Base-by-base conservation (phyloP, 805 yeast species). In the Barnettozyma wickerhamii region DNA sequence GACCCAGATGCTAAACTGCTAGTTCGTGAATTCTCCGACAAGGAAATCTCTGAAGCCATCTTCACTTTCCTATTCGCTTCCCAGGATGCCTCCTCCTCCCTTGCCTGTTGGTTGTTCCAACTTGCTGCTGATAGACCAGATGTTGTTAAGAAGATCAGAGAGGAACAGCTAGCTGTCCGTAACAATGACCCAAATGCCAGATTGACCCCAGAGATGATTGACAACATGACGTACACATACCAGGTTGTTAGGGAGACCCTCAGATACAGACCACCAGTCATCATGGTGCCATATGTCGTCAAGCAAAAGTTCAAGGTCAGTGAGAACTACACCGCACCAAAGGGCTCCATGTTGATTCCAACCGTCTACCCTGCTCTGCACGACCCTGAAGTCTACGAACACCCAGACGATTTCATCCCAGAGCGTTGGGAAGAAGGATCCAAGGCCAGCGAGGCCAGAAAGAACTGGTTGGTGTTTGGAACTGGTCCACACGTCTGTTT, bases 71-170 rank as follows among this genome's bases (percentile, higher is more conserved):
- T 93, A 63, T 93, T 93, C 64, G 99, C 99, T 6, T 85, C 96
- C 5, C 99, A 93, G 68, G 99, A 93, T 66, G 99, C 99, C 19
- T 85, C 96, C 7, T 89, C 97, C 1, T 87, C 97, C 4, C 81
- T 95, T 53, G 93, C 96, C 48, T 91, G 98, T 66, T 93, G 99
- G 99, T 73, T 93, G 57, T 93, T 91, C 79, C 99, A 93, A 72
- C 77, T 89, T 53, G 81, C 89, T 42, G 90, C 96, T 46, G 99
- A 93, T 63, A 79, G 96, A 58, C 97, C 97, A 30, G 98, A 93
- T 50, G 83, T 93, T 44, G 77, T 79, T 62, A 72, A 65, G 30
- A 90, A 90, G 65, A 76, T 93, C 49, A 84, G 98, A 68, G 86
- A 85, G 64, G 99, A 93, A 66, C 99, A 93, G 71, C 63, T 90